Percentiles rank a stretch among this genome's conserved stretches.
These are phyloP conservation scores for Tylopilus plumbeoviolaceoides DNA, from an alignment of 768 basidiomycete genomes.

Conservation along the genomic window DNA sequence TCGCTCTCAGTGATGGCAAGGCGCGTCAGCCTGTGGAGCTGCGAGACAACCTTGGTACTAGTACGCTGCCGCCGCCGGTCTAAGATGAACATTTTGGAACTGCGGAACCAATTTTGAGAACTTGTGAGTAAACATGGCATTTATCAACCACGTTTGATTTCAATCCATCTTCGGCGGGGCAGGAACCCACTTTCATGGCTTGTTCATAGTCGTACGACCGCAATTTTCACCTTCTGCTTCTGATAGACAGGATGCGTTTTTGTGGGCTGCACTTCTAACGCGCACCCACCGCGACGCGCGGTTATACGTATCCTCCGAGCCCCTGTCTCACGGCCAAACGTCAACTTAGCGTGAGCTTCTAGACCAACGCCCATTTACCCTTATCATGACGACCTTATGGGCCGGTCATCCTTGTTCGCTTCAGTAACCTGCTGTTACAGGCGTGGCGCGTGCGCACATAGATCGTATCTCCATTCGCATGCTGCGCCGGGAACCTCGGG, in stretches of 20 bases:
- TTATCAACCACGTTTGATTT: not conserved
- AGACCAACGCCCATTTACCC: not conserved
- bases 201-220: constrained; percentile 1
- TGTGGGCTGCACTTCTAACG: constrained; percentile 1
- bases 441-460: not conserved
- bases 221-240: not conserved
- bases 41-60: not conserved
- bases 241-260: not conserved
- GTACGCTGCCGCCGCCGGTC: not conserved
- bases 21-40: too few relatives aligned
- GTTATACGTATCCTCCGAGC: not conserved
- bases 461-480: constrained; percentile 2
- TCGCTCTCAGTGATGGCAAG: not conserved
- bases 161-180: not conserved
- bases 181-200: not conserved
- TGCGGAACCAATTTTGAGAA: not conserved
- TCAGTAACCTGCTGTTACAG: not conserved
- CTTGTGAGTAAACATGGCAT: not conserved
- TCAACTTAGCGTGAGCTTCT: not conserved
- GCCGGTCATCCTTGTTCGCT: not conserved
- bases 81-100: not conserved
- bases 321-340: constrained; percentile 3
- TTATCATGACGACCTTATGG: constrained; percentile 7
- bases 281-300: not conserved
- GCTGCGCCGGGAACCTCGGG: not conserved